Conservation (phyloP, 441 rosid genomes). For the Syzygium malaccense region DNA sequence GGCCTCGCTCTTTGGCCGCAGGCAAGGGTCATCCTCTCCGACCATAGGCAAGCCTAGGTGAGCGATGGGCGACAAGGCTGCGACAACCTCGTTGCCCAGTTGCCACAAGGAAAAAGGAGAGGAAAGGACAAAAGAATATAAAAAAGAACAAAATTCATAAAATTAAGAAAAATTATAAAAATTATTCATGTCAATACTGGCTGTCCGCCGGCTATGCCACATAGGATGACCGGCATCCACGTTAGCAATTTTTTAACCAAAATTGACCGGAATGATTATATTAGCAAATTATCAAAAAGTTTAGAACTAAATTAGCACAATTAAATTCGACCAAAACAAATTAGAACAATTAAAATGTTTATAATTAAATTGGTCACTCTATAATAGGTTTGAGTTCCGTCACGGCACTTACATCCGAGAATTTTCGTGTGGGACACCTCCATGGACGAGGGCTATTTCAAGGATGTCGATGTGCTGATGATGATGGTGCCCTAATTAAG, state of each 20-base stretch:
- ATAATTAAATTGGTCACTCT: no score
- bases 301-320: not conserved
- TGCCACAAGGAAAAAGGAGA: not conserved
- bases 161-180: no score
- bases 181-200: accelerated
- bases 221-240: accelerated
- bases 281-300: not conserved
- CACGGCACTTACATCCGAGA: not conserved
- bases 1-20: not conserved
- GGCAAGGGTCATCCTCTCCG: not conserved
- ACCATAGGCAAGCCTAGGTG: not conserved
- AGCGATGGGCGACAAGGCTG: not conserved
- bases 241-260: not conserved
- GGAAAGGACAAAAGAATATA: not conserved
- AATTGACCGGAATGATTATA: not conserved
- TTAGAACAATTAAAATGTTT: no score
- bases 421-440: not conserved
- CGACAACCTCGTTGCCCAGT: not conserved
- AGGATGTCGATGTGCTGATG: not conserved
- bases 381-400: not conserved
- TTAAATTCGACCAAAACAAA: not conserved
- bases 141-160: not conserved
- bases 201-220: accelerated
- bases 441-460: not conserved
- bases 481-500: not conserved